These are phyloP conservation scores for Lepidium africanum DNA, from an alignment of 345 rosid genomes.

Conservation along the genomic window DNA sequence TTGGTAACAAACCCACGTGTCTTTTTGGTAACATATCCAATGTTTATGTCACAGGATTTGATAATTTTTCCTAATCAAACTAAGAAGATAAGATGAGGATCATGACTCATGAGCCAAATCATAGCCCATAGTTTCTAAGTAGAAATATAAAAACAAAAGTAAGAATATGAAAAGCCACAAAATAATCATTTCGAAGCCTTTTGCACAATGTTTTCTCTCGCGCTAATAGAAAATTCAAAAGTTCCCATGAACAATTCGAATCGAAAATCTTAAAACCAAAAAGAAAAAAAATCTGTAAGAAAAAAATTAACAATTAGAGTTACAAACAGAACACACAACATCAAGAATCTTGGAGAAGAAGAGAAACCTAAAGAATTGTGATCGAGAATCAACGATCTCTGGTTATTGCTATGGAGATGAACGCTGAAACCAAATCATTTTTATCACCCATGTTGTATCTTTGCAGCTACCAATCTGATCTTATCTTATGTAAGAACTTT, in stretches of 20 bases:
- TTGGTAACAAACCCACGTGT: background rate
- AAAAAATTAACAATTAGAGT: slow-evolving; percentile 21
- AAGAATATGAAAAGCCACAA: slow-evolving; percentile 2
- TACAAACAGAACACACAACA: slow-evolving; percentile 34
- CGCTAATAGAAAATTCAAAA: slow-evolving; percentile 8
- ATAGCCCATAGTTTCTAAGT: background rate
- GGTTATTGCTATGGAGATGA: slow-evolving; percentile 23
- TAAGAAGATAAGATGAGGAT: background rate
- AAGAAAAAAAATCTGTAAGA: background rate
- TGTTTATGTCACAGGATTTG: background rate
- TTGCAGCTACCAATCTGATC: slow-evolving; percentile 27
- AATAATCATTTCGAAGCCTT: slow-evolving; percentile 1
- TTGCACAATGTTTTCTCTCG: slow-evolving; percentile 24
- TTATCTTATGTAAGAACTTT: slow-evolving; percentile 21
- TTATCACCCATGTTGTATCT: slow-evolving; percentile 27
- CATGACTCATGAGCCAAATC: background rate
- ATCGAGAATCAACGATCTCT: slow-evolving; percentile 30
- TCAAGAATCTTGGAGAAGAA: slow-evolving; percentile 1
- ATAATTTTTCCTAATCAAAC: background rate
- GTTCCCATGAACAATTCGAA: slow-evolving; percentile 19
- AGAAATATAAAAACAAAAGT: background rate
- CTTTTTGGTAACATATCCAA: background rate
- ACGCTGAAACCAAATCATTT: slow-evolving; percentile 14
- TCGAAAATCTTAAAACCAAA: background rate
- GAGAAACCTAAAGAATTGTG: slow-evolving; percentile 23